phyloP scores from a whole-genome alignment of 768 basidiomycete genomes.

The Tylopilus rubrobrunneus region DNA sequence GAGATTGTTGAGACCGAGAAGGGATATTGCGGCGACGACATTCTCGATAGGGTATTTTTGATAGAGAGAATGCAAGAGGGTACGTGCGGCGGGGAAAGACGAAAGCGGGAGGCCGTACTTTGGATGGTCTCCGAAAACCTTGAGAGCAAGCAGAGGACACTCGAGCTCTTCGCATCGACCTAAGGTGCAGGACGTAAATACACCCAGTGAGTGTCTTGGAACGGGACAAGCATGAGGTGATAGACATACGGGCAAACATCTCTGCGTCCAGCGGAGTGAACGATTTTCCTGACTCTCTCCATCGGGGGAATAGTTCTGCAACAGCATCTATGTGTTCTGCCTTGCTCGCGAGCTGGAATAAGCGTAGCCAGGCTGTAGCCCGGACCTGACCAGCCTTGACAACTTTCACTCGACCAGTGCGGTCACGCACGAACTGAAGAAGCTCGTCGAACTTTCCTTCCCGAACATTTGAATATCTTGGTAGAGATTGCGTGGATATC shows the following conservation, averaged over 20 bases:
- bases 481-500: neutral
- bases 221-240: neutral
- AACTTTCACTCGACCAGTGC: constrained; percentile 26
- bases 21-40: constrained; percentile 46
- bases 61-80: constrained; percentile 56
- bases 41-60: constrained; percentile 43
- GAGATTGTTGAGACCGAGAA: constrained; percentile 53
- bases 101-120: constrained; percentile 54
- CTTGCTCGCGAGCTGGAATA: constrained; percentile 48
- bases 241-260: constrained; percentile 51
- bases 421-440: constrained; percentile 27
- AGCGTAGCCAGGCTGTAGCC: constrained; percentile 45
- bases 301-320: constrained; percentile 45
- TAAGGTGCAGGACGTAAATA: constrained; percentile 20
- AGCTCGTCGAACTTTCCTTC: constrained; percentile 22
- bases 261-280: constrained; percentile 41
- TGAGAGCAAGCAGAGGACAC: constrained; percentile 53
- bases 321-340: constrained; percentile 47
- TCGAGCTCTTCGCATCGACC: constrained; percentile 60
- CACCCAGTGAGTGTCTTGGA: neutral
- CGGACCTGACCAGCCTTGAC: constrained; percentile 36
- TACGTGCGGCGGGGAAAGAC: constrained; percentile 48
- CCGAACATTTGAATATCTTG: constrained; percentile 5
- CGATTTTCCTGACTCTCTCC: constrained; percentile 41
- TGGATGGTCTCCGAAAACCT: constrained; percentile 58